Conservation (phyloP, 805 yeast species). For the Wickerhamiella hasegawae region DNA sequence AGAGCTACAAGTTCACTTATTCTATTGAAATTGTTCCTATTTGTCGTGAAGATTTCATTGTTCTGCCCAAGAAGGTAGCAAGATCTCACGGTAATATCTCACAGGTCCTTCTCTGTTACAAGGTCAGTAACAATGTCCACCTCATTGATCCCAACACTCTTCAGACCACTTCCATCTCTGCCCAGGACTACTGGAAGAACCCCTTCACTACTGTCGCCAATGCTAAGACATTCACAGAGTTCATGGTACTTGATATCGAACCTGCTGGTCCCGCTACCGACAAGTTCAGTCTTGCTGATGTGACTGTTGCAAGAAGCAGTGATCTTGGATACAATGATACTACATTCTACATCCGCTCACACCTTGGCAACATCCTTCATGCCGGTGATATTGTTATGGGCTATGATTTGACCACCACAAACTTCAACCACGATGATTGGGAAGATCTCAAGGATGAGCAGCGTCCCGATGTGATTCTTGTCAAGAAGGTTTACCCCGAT, state of each 20-base stretch:
- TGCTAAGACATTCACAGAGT: slow-evolving; percentile 66
- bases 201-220: slow-evolving; percentile 60
- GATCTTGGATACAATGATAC: slow-evolving; percentile 80
- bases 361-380: slow-evolving; percentile 84
- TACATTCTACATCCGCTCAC: slow-evolving; percentile 73
- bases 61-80: slow-evolving; percentile 75
- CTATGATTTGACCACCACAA: slow-evolving; percentile 68
- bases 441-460: slow-evolving; percentile 25
- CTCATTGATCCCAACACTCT: slow-evolving; percentile 74
- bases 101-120: slow-evolving; percentile 69
- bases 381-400: slow-evolving; percentile 96
- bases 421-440: slow-evolving; percentile 40
- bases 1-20: slow-evolving; percentile 75
- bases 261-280: slow-evolving; percentile 72
- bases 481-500: slow-evolving; percentile 81
- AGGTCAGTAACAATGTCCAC: slow-evolving; percentile 68
- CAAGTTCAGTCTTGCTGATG: slow-evolving; percentile 70
- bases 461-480: slow-evolving; percentile 66
- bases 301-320: slow-evolving; percentile 74
- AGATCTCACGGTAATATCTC: slow-evolving; percentile 68
- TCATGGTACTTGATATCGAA: slow-evolving; percentile 84
- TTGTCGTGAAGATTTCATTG: slow-evolving; percentile 84
- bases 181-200: slow-evolving; percentile 62
- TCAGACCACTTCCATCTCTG: slow-evolving; percentile 57
- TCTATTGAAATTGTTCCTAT: slow-evolving; percentile 87